A percentile compares a stretch with the other conserved stretches of the same genome.
These are phyloP conservation scores for Pythium grandisporangium DNA, from an alignment of 352 stramenopile genomes.

Conservation along the genomic window DNA sequence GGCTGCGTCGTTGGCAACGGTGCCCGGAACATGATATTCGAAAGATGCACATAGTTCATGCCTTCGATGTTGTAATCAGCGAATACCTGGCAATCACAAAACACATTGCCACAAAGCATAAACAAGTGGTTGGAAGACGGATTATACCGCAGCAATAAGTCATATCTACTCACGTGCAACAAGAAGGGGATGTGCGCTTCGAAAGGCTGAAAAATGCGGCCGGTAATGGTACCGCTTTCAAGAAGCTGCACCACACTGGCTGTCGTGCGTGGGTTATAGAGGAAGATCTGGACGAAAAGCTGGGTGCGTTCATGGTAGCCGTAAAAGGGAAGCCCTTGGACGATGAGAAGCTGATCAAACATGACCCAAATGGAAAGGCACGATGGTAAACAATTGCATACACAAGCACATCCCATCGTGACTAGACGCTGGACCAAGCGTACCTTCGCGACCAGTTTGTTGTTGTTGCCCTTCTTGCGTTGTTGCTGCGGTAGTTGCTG, in stretches of 20 bases:
- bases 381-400: neutral
- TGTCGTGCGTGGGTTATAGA: constrained; percentile 73
- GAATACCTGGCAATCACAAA: constrained; percentile 83
- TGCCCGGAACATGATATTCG: constrained; percentile 67
- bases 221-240: constrained; percentile 69
- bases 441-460: constrained; percentile 68
- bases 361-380: neutral
- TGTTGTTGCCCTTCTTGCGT: neutral
- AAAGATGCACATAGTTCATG: constrained; percentile 80
- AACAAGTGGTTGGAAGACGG: too few species aligned
- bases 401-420: too few species aligned
- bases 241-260: constrained; percentile 66
- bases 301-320: constrained; percentile 67
- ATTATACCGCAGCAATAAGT: too few species aligned
- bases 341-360: constrained; percentile 65
- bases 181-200: constrained; percentile 87
- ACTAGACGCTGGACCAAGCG: too few species aligned
- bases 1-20: constrained; percentile 45
- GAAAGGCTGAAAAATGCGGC: constrained; percentile 76
- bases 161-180: constrained; percentile 73
- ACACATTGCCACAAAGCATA: too few species aligned
- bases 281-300: constrained; percentile 85
- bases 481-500: neutral
- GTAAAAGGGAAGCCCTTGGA: constrained; percentile 86
- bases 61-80: constrained; percentile 90